Base-by-base conservation (phyloP, 2,329 filamentous ascomycete genomes). In the Aspergillus intermedius region DNA sequence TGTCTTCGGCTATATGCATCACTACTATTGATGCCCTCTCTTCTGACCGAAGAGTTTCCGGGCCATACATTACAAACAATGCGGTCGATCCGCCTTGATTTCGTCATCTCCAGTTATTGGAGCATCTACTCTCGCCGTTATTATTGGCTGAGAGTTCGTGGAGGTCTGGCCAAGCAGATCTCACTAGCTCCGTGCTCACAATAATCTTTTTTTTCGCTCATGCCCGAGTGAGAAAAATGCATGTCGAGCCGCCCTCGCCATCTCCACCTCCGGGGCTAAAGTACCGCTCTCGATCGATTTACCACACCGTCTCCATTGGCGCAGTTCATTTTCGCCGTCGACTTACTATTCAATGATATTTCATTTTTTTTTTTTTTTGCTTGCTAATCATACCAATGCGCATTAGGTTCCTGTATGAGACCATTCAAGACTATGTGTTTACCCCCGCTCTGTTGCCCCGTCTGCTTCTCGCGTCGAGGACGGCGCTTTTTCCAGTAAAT, bases 401-500 rank as follows among this genome's bases (percentile, higher is more conserved):
- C 49, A 19, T 22, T 50, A 75, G 72, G 63, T 74, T 74, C 55
- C 66, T 74, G 47, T 68, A 66, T 54, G 63, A 73, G 58, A 68
- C 64, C 59, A 74, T 72, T 61, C 68, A 86, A 78, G 71, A 75
- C 78, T 72, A 78, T 63, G 65, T 87, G 52, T 74, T 89, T 53
- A 79, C 84, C 70, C 76, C 83, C 57, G 76, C 77, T 53, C 76
- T 80, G 57, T 74, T 90, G 48, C 82, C 87, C 65, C 75, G 76
- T 64, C 69, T 88, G 57, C 66, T 75, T 19, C 66, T 65, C 47
- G 67, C 82, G 57, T 77, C 87, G 61, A 87, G 93, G 65, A 82
- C 80, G 60, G 81, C 87, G 52, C 75, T 97, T 48, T 97, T 96
- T 66, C 91, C 93, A 57, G 86, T 88, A 70, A 94, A 94, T 69